Evolutionary conservation across 1,139 yeast genomes (phyloP), one percentile per base, ranked within the genome.

Genomic region (Saccharomyces hybrid): DNA sequence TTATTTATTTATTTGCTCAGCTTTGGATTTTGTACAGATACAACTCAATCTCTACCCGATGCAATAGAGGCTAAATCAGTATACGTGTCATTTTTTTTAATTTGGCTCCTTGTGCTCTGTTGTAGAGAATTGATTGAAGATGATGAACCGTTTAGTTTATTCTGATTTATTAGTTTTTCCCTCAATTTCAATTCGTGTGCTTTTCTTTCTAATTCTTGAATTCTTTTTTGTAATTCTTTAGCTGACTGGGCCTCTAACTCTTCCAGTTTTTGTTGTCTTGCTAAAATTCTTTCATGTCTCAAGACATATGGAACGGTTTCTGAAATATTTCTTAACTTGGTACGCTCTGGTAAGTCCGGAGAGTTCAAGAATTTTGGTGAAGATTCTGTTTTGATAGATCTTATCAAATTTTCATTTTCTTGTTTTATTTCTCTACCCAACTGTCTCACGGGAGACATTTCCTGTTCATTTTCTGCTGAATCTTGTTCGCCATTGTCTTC

Each of bases 301-400:
- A 86, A 74, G 41, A 86, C 86, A 62, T 86, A 86, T 34, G 95
- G 95, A 31, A 86, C 88, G 1, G 93, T 86, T 66, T 86, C 93
- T 41, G 90, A 83, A 54, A 86, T 82, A 67, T 83, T 86, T 67
- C 95, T 78, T 61, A 86, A 75, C 70, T 85, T 88, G 62, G 78
- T 78, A 59, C 88, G 79, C 63, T 85, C 86, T 6, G 84, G 84
- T 13, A 73, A 20, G 9, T 20, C 28, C 13, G 26, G 25, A 38
- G 44, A 38, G n/a, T 38, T 38, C 11, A 38, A 20, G 11, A 38
- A 38, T 13, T 14, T 52, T 26, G 61, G 55, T 7, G 75, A 74
- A 0, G 77, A 72, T 49, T 85, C 82, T 59, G 82, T 75, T 69
- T 80, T 80, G 63, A 83, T 81, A 14, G 80, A 76, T 31, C 78